phyloP scores from a whole-genome alignment of 176 grass and related monocot genomes.

The Aegilops umbellulata region DNA sequence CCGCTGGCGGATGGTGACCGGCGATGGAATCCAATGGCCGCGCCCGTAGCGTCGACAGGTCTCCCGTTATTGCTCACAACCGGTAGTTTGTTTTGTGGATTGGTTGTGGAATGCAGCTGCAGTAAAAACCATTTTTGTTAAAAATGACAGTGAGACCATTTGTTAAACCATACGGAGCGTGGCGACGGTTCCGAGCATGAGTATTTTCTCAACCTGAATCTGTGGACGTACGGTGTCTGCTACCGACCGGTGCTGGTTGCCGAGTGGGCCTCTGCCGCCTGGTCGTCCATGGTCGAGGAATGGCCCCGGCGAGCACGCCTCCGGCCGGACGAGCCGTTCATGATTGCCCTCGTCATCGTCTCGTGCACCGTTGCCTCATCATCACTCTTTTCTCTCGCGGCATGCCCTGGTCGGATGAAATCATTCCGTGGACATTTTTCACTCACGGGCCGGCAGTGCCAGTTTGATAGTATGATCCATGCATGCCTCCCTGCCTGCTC shows the following conservation, averaged over 20 bases:
- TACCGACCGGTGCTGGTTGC: not conserved
- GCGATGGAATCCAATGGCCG: not conserved
- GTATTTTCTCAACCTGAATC: not conserved
- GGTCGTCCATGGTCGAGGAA: not conserved
- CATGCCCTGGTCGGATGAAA: not conserved
- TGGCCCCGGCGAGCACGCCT: not conserved
- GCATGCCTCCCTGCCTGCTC: not conserved
- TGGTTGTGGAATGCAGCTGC: too few relatives aligned
- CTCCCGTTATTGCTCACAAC: not conserved
- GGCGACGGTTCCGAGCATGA: too few relatives aligned
- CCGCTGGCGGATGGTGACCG: not conserved
- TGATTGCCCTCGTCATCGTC: conserved; percentile 1
- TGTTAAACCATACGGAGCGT: too few relatives aligned
- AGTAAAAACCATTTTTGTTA: too few relatives aligned
- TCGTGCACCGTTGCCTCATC: not conserved
- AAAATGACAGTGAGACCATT: too few relatives aligned
- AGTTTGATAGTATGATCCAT: not conserved
- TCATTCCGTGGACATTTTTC: not conserved
- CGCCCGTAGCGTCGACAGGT: not conserved
- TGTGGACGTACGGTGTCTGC: too few relatives aligned
- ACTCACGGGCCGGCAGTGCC: not conserved
- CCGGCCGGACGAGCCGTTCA: not conserved
- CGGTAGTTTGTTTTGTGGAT: too few relatives aligned
- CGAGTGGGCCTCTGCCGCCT: not conserved
- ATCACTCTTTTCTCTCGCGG: not conserved